Evolutionary conservation across 805 yeast genomes (phyloP), one percentile per base, ranked within the genome.

Genomic region (Komagataella populi): DNA sequence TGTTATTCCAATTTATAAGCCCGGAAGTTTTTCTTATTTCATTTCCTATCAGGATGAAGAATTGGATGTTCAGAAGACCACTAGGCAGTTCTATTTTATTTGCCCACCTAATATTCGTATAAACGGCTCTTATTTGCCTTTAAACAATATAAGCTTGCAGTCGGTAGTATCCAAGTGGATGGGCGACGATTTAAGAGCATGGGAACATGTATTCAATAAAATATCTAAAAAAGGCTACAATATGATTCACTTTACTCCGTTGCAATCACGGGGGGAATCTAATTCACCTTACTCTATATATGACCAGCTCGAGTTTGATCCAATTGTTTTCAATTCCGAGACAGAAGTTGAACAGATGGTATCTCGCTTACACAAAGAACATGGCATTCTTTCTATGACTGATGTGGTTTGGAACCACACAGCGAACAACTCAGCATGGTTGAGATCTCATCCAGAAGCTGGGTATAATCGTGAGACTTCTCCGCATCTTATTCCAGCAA

Each of bases 361-460:
- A 3, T 50, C 64, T 1, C 58, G 63, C 6, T 66, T 84, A 59
- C 80, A 80, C 56, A 57, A 68, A 18, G 68, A 82, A 23, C 72
- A 83, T 57, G 77, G 77, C 4, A 73, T 91, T 53, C 70, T 91
- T 46, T 75, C 96, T 0, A 70, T 91, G 69, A 87, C 96, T 1
- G 99, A 91, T 65, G 83, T 93, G 30, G 98, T 91, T 1, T 82
- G 89, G 74, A 91, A 91, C 63, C 99, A 91, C 62, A 91, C 98
- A 0, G 96, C 98, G 2, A 76, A 87, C 62, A 87, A 91, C 66
- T 88, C 98, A 0, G 65, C 60, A 0, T 91, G 99, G 99, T 66
- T 93, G 39, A 68, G 77, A 46, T 84, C 82, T 2, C 89, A 87
- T 58, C 97, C 98, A 0, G 96, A 90, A 20, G 80, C 86, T 2